Evolutionary conservation across 805 yeast genomes (phyloP).

Genomic region (Maudiozyma saulgeensis): DNA sequence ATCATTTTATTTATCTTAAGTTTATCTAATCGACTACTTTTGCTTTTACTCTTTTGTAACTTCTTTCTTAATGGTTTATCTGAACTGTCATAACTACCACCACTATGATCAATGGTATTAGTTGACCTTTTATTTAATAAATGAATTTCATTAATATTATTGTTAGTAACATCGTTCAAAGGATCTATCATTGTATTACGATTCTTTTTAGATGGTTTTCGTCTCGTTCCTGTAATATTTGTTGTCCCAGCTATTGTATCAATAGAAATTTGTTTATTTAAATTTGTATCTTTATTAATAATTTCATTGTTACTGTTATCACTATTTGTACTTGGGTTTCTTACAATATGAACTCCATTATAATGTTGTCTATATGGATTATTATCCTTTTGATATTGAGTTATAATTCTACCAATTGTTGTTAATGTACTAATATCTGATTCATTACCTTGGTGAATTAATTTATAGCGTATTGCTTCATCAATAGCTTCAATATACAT

Average conservation of each 20-base stretch:
- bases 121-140: neutral
- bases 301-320: constrained; percentile 6
- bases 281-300: constrained; percentile 10
- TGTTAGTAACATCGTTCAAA: neutral
- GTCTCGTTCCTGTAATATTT: neutral
- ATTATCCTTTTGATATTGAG: neutral
- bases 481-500: constrained; percentile 1
- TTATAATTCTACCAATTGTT: neutral
- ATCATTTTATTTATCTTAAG: neutral
- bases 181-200: neutral
- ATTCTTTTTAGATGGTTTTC: neutral
- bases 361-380: neutral
- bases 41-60: neutral
- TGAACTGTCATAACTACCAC: neutral
- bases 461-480: neutral
- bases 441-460: neutral
- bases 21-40: neutral
- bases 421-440: neutral
- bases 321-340: neutral
- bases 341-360: neutral
- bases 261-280: constrained; percentile 6
- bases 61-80: neutral
- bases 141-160: neutral
- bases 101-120: neutral
- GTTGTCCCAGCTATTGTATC: constrained; percentile 2